Base-by-base conservation (phyloP, 1,284 basidiomycete species). In the Melampsora larici-populina region DNA sequence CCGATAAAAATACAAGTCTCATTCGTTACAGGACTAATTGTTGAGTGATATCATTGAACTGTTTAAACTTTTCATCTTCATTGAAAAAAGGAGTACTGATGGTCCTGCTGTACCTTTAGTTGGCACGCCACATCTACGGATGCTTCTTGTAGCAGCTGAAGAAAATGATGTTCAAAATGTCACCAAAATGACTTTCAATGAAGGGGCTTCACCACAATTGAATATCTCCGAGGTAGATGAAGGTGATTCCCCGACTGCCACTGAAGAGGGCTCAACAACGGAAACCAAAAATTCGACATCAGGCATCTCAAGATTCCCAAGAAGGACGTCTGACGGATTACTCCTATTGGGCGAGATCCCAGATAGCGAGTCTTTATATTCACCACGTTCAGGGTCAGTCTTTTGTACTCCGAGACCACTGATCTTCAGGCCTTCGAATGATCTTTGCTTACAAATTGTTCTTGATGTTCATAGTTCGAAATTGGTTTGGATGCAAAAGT, bases 41-140 rank as follows among this genome's bases (percentile, higher is more conserved):
- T 58, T 58, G 55, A 58, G 55, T 58, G 55, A n/a, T 21, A 4
- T 21, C 17, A 55, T 24, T 24, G 18, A 18, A n/a, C n/a, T n/a
- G 5, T 13, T 24, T 26, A 29, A 58, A 9, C 55, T 21, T 26
- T 6, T 58, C 11, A 58, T 7, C 7, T 58, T 46, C 4, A 15
- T 46, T 46, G 43, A 58, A 21, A 9, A 13, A 31, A 55, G 1
- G n/a, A 26, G 58, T 17, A 55, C 60, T 63, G 51, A 33, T 40
- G 0, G n/a, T 1, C 6, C 21, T 18, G 15, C 1, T 18, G n/a
- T 9, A 17, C 55, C n/a, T 43, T 43, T 13, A 77, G 74, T 77
- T 68, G 74, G 74, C 43, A 67, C 51, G 21, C 55, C 51, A 15
- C 58, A 60, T 67, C 51, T 69, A 58, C 36, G 67, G 15, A 33